Evolutionary conservation across 139 green algal genomes (phyloP), one percentile per base, ranked within the genome.

Genomic region (Coelastrella sp.): DNA sequence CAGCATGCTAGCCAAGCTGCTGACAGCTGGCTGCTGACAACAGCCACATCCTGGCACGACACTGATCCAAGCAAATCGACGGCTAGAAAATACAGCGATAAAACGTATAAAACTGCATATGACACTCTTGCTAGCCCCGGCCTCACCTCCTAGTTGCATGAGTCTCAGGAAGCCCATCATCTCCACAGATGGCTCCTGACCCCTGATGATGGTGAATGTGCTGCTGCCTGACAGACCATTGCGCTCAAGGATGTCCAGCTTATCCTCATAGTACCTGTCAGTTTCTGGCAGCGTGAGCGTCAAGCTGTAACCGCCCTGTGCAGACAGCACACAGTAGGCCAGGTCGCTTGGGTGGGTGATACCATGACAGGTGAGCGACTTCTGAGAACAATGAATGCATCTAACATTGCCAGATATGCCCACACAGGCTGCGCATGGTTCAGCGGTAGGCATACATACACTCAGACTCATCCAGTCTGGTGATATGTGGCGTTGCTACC

Each of bases 221-320:
- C 57, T 76, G 68, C 78, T 86, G 73, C 54, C 80, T 5, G 77
- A 75, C 75, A 97, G 84, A 32, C 95, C 96, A 56, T 93, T 93
- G n/a, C 95, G 32, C 87, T 99, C 97, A 32, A 98, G 87, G 19
- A 99, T 95, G 93, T 99, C 98, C 8, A 96, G 73, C 94, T 99
- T 99, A 94, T 99, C 98, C 64, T 98, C 96, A 10, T 95, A 93
- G 86, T 95, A 96, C 14, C 81, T 59, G 92, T 99, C 97, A 10
- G 80, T 84, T 23, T 96, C 91, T 8, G 94, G 89, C 17, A 99
- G 88, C 19, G 92, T 92, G 65, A 99, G 91, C 0, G 93, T 96
- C 17, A 99, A 90, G 54, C 89, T 73, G 92, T 98, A 99, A 23
- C 95, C 95, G 64, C 92, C 78, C 96, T 97, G 92, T 73, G 91